A percentile compares a stretch with the other conserved stretches of the same genome.
Conservation (phyloP, 768 basidiomycete genomes). For the Phylloporus arenicola region DNA sequence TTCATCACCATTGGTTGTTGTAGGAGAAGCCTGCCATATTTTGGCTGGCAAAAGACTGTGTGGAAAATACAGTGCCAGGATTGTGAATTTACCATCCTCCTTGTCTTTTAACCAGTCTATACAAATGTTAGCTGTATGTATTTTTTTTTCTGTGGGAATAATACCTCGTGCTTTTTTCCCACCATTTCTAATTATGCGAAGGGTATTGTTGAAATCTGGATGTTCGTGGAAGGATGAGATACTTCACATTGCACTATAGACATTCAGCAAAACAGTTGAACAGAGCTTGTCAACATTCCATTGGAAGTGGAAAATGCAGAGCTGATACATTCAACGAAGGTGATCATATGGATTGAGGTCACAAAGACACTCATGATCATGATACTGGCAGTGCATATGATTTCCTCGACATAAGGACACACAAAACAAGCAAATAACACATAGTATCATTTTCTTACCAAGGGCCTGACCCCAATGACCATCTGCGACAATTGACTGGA, state of each 20-base stretch:
- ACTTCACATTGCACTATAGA: conserved; percentile 1
- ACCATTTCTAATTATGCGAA: not conserved
- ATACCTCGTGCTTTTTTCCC: conserved; percentile 5
- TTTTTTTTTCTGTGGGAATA: too few species aligned
- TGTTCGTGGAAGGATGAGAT: conserved; percentile 5
- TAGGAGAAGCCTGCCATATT: conserved; percentile 10
- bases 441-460: too few species aligned
- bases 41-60: not conserved
- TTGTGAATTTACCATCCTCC: not conserved
- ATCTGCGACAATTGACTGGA: conserved; percentile 5
- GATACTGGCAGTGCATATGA: too few species aligned
- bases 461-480: conserved; percentile 2
- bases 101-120: conserved; percentile 10
- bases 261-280: not conserved
- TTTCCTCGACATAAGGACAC: too few species aligned
- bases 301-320: not conserved
- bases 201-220: not conserved
- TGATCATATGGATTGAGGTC: not conserved
- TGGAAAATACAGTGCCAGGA: conserved; percentile 2
- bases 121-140: too few species aligned
- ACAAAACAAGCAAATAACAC: too few species aligned
- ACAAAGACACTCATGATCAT: not conserved
- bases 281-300: not conserved
- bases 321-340: not conserved
- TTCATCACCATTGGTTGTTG: too few species aligned